Base-by-base conservation (phyloP, 2,329 filamentous ascomycete genomes). In the Apiospora arundinis region DNA sequence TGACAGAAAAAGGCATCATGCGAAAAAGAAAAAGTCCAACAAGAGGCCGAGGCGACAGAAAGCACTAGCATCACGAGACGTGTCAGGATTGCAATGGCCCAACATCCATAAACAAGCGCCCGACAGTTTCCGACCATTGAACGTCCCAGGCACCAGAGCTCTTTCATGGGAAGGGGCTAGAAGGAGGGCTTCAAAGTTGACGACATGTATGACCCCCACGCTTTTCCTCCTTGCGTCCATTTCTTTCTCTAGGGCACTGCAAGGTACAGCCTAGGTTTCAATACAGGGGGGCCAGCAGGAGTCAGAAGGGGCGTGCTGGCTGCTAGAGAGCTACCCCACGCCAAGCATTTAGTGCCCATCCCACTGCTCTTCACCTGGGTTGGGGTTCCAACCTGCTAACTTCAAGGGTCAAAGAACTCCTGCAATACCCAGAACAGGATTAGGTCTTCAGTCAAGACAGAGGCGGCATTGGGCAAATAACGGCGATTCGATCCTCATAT, bases 361-460 rank as follows among this genome's bases (percentile, higher is more conserved):
- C 9, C 4, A 45, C 42, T 42, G 40, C 32, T 42, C 40, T 42
- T n/a, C 7, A n/a, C 56, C 32, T 63, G 56, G 56, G 56, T 63
- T 63, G 56, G 56, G 56, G 56, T n/a, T 63, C 56, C n/a, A n/a
- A n/a, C n/a, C n/a, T n/a, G n/a, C n/a, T 21, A n/a, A 40, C 32
- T 23, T 63, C 56, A 60, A 21, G 52, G 9, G 18, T 40, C 56
- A 18, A 6, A 40, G 32, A 63, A 40, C 56, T 32, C 28, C 18
- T 40, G 12, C 32, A 32, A 40, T n/a, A 16, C 32, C 52, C 7
- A 60, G 16, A 60, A 60, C 52, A 11, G 52, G 52, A 14, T 21
- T 60, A 60, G 52, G 16, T 60, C 52, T 18, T 56, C 25, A 18
- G 49, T 32, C 32, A 25, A 56, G 49, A 56, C 14, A 37, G 28